Evolutionary conservation across 75 land plant genomes (phyloP).

Genomic region (Picea glauca): DNA sequence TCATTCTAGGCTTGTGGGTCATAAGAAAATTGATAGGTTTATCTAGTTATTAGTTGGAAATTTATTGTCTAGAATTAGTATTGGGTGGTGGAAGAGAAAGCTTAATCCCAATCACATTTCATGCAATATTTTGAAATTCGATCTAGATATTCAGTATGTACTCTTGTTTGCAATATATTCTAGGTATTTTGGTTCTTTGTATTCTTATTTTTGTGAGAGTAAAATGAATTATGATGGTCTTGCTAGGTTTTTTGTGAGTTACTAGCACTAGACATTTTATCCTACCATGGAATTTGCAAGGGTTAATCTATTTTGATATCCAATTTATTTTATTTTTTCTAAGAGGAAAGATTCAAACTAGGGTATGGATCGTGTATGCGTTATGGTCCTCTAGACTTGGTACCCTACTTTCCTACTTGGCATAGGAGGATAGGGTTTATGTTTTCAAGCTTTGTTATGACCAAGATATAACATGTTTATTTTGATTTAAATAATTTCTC

Average conservation of each 20-base stretch:
- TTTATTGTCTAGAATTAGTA: conserved; percentile 65
- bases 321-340: conserved; percentile 39
- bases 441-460: conserved; percentile 42
- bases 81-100: conserved; percentile 86
- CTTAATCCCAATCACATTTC: conserved; percentile 81
- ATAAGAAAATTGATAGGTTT: no score
- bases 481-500: conserved; percentile 74
- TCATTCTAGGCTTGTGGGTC: no score
- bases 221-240: conserved; percentile 57
- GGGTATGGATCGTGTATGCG: conserved; percentile 39
- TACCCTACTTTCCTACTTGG: no score
- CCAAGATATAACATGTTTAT: conserved; percentile 66
- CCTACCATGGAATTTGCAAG: conserved; percentile 51
- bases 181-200: conserved; percentile 41
- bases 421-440: conserved; percentile 50
- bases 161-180: conserved; percentile 74
- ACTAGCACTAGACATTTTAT: no score
- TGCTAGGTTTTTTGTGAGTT: no score
- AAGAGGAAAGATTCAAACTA: conserved; percentile 36
- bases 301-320: conserved; percentile 54
- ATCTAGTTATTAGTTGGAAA: no score
- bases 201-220: conserved; percentile 56
- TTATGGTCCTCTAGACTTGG: conserved; percentile 66
- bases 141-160: conserved; percentile 80
- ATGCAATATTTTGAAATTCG: conserved; percentile 71